Evolutionary conservation across 306 rosid species (phyloP).

Genomic region (Ammopiptanthus mongolicus): DNA sequence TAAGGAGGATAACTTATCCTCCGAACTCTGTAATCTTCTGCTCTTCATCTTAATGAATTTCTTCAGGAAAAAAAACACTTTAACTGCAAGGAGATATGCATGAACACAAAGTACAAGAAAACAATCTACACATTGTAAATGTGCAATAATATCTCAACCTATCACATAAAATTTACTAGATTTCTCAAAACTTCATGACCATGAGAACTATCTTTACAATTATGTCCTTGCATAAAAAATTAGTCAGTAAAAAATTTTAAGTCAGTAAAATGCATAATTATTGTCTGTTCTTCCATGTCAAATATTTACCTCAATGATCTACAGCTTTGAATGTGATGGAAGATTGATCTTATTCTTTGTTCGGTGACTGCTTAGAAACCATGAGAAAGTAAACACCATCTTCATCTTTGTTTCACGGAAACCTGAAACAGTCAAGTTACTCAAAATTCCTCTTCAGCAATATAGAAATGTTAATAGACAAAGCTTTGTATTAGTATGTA

Average conservation of each 20-base stretch:
- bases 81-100: too few relatives aligned
- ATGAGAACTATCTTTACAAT: conserved; percentile 25
- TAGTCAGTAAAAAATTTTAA: conserved; percentile 16
- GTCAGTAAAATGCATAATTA: conserved; percentile 10
- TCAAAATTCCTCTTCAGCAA: conserved; percentile 15
- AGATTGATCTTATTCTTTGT: conserved; percentile 12
- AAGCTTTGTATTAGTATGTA: not conserved
- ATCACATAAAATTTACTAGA: not conserved
- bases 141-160: not conserved
- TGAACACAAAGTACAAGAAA: too few relatives aligned
- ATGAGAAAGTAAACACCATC: conserved; percentile 18
- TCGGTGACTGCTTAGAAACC: conserved; percentile 1
- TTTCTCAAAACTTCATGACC: not conserved
- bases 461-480: not conserved
- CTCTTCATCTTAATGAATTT: too few relatives aligned
- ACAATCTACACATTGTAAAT: not conserved
- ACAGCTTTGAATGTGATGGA: conserved; percentile 20
- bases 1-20: too few relatives aligned
- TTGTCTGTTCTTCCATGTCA: conserved; percentile 20
- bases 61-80: too few relatives aligned
- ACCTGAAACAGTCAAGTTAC: conserved; percentile 33
- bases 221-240: conserved; percentile 16
- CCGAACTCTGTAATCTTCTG: too few relatives aligned
- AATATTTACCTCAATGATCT: conserved; percentile 42
- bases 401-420: conserved; percentile 12